phyloP scores from a whole-genome alignment of 1,284 basidiomycete genomes.

The Ceratobasidium sp. region DNA sequence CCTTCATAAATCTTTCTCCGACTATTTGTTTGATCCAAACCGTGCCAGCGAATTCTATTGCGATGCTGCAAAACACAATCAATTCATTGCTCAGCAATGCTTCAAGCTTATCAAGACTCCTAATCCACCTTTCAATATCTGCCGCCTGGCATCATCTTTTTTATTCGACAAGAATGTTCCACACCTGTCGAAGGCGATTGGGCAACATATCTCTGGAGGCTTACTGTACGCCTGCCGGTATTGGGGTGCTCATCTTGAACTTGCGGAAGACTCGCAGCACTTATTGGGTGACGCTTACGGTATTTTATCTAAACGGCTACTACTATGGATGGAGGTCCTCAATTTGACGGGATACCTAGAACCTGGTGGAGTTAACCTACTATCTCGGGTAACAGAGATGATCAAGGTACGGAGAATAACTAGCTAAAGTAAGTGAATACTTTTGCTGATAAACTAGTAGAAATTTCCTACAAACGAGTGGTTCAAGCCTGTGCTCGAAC shows the following conservation, averaged over 20 bases:
- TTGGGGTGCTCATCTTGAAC: neutral
- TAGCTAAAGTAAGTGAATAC: neutral
- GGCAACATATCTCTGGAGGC: neutral
- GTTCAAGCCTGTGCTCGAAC: neutral
- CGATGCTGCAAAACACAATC: neutral
- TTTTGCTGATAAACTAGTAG: neutral
- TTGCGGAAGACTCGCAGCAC: neutral
- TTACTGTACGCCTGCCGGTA: constrained; percentile 5
- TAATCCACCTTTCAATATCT: neutral
- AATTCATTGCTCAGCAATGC: neutral
- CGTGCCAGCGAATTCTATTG: neutral
- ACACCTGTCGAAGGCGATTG: neutral
- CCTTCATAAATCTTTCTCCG: constrained; percentile 11
- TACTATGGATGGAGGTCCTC: constrained; percentile 20
- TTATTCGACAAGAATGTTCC: neutral
- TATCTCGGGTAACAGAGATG: neutral
- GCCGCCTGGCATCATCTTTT: neutral
- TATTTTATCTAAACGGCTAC: constrained; percentile 10
- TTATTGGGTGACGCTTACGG: neutral
- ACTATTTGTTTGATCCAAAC: neutral
- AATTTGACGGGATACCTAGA: neutral
- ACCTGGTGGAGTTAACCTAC: neutral
- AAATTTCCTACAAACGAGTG: neutral
- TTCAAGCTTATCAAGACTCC: neutral
- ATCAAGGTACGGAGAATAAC: neutral